Percentiles rank a stretch among this genome's conserved stretches.
Evolutionary conservation across 805 yeast species (phyloP).

Genomic region (Sugiyamaella boreocaroliniensis): DNA sequence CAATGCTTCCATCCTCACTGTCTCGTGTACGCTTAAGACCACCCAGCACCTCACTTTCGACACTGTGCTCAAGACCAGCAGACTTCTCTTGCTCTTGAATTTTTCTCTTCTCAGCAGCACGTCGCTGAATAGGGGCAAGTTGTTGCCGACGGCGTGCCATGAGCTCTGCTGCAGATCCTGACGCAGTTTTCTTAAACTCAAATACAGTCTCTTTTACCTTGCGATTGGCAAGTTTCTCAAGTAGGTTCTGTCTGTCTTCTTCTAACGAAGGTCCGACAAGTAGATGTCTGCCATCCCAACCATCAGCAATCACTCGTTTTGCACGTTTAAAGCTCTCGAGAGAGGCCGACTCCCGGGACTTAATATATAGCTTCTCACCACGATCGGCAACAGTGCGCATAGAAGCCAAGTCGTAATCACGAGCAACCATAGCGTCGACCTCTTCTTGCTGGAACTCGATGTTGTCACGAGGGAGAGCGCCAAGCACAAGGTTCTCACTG

Average conservation of each 20-base stretch:
- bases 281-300: slow-evolving; percentile 88
- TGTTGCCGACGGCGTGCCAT: slow-evolving; percentile 85
- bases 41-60: slow-evolving; percentile 7
- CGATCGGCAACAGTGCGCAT: slow-evolving; percentile 67
- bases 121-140: slow-evolving; percentile 78
- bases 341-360: slow-evolving; percentile 83
- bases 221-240: slow-evolving; percentile 66
- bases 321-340: slow-evolving; percentile 78
- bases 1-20: slow-evolving; percentile 1
- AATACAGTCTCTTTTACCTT: slow-evolving; percentile 83
- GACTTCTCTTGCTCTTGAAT: slow-evolving; percentile 10
- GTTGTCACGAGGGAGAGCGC: slow-evolving; percentile 67
- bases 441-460: slow-evolving; percentile 71
- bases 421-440: slow-evolving; percentile 50
- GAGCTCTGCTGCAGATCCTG: slow-evolving; percentile 52
- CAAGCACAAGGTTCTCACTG: slow-evolving; percentile 72
- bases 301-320: slow-evolving; percentile 53
- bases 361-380: slow-evolving; percentile 81
- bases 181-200: slow-evolving; percentile 57
- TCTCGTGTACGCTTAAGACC: not conserved
- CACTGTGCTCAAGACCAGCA: slow-evolving; percentile 6
- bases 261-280: slow-evolving; percentile 49
- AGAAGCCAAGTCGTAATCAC: slow-evolving; percentile 61
- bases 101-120: slow-evolving; percentile 49
- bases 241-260: slow-evolving; percentile 61